phyloP scores from a whole-genome alignment of 2,329 filamentous ascomycete genomes.

The Cryphonectria naterciae region DNA sequence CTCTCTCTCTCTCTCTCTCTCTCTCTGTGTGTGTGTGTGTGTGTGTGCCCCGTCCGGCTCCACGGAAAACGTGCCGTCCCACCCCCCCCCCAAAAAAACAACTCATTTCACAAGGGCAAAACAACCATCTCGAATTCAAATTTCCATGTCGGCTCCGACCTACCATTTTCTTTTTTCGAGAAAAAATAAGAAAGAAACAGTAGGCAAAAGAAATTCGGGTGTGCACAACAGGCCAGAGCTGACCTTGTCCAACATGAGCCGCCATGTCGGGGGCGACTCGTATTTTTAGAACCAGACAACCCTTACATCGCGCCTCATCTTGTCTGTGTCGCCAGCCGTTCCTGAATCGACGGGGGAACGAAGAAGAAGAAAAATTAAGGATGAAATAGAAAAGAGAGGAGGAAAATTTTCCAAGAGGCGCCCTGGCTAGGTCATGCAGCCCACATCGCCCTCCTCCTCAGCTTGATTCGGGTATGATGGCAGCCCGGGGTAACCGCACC shows the following conservation, averaged over 20 bases:
- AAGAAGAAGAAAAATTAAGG: neutral
- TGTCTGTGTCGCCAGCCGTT: neutral
- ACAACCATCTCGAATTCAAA: neutral
- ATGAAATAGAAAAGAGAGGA: neutral
- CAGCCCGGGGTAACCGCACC: neutral
- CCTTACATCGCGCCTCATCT: neutral
- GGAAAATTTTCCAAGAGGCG: neutral
- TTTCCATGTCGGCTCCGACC: neutral
- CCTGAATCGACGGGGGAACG: neutral
- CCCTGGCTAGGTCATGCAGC: neutral
- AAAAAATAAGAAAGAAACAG: neutral
- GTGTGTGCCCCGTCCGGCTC: constrained; percentile 6
- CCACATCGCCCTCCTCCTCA: neutral
- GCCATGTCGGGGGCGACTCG: neutral
- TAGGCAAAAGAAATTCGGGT: neutral
- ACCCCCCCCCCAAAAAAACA: no score
- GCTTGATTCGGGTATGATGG: neutral
- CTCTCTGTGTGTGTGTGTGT: no score
- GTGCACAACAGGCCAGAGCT: neutral
- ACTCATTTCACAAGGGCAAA: neutral
- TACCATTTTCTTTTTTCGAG: neutral
- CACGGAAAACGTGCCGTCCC: constrained; percentile 9
- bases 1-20: neutral
- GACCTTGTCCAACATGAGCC: neutral
- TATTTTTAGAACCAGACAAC: neutral